A percentile compares a stretch with the other conserved stretches of the same genome.
phyloP scores from a whole-genome alignment of 768 basidiomycete genomes.

The Dacryopinax spathularia region DNA sequence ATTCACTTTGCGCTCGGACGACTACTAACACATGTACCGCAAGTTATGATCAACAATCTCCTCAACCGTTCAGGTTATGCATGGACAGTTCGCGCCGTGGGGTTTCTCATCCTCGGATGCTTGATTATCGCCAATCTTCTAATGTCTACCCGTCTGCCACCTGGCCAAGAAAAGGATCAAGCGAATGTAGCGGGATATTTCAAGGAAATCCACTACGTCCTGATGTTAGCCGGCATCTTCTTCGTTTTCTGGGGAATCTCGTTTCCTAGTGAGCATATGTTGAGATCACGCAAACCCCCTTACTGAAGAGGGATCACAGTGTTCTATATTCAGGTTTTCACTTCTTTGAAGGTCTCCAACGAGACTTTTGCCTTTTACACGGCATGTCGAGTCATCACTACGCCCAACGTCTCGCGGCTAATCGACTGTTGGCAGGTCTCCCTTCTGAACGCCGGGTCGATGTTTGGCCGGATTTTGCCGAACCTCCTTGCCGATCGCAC shows the following conservation, averaged over 20 bases:
- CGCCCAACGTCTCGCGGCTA: too few species aligned
- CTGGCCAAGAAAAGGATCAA: constrained; percentile 19
- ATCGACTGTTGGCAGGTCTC: constrained; percentile 32
- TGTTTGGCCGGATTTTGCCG: constrained; percentile 43
- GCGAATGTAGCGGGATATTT: not conserved
- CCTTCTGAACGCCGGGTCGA: constrained; percentile 50
- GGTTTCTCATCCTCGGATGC: constrained; percentile 29
- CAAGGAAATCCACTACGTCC: not conserved
- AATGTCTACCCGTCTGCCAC: constrained; percentile 29
- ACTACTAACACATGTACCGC: not conserved
- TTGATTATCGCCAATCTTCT: constrained; percentile 29
- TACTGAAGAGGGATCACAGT: constrained; percentile 30
- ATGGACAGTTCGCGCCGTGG: constrained; percentile 35
- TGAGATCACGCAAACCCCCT: too few species aligned
- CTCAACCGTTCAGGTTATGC: constrained; percentile 30
- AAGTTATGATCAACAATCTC: constrained; percentile 43
- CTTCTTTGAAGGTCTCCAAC: constrained; percentile 34
- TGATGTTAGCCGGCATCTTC: not conserved
- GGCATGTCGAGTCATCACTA: too few species aligned
- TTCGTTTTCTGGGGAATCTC: not conserved
- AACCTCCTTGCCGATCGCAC: constrained; percentile 43
- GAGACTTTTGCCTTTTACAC: constrained; percentile 42
- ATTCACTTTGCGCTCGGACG: not conserved
- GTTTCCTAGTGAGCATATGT: not conserved
- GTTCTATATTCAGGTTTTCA: constrained; percentile 44